Percentiles rank a stretch among this genome's conserved stretches.
Conservation (phyloP, 768 basidiomycete species). For the Albatrellus ellisii region DNA sequence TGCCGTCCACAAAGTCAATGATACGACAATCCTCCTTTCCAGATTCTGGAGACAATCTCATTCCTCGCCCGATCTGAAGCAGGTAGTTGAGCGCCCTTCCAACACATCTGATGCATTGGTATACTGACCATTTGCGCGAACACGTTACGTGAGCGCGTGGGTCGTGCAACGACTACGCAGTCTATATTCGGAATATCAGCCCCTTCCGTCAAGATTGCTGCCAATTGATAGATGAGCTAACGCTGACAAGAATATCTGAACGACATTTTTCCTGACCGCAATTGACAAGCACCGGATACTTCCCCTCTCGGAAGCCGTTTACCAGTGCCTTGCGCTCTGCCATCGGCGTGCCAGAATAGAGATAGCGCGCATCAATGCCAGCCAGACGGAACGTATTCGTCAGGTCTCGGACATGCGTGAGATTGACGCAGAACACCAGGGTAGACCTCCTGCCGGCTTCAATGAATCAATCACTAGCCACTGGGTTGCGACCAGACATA, state of each 20-base stretch:
- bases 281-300: constrained; percentile 81
- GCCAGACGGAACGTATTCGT: constrained; percentile 57
- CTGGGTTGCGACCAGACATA: background rate
- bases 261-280: constrained; percentile 73
- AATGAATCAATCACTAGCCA: background rate
- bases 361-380: constrained; percentile 76
- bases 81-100: background rate
- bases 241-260: background rate
- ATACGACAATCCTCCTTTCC: constrained; percentile 78
- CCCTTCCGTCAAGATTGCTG: constrained; percentile 86
- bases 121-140: constrained; percentile 83
- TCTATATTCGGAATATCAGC: constrained; percentile 94
- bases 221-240: background rate
- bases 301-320: constrained; percentile 49
- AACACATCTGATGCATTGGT: background rate
- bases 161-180: constrained; percentile 77
- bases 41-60: constrained; percentile 70
- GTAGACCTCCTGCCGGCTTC: constrained; percentile 64
- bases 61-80: constrained; percentile 76
- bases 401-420: constrained; percentile 66
- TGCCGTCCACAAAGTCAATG: constrained; percentile 83
- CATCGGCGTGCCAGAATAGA: constrained; percentile 57
- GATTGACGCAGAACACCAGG: constrained; percentile 81
- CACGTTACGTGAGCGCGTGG: constrained; percentile 79
- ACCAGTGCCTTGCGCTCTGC: constrained; percentile 53